These are phyloP conservation scores for Nannizziopsis arthrosporioides DNA, from an alignment of 2,329 filamentous ascomycete genomes.

Conservation along the genomic window DNA sequence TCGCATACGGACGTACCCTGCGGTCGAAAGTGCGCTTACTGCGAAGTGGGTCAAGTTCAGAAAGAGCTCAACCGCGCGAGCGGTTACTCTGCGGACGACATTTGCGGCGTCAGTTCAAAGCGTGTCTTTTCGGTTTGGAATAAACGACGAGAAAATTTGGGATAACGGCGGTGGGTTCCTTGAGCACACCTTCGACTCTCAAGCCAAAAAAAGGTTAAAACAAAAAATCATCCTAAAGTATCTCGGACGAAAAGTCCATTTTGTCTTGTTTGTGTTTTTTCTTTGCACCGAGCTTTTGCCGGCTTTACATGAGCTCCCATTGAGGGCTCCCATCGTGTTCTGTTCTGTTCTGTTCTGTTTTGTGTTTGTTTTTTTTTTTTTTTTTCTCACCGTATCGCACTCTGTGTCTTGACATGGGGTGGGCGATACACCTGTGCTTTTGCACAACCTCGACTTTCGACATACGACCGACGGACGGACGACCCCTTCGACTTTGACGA, in stretches of 20 bases:
- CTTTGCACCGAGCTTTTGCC: not conserved
- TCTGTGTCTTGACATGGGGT: too few species aligned
- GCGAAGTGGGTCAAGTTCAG: constrained; percentile 11
- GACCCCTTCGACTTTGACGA: too few species aligned
- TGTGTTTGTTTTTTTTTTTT: too few species aligned
- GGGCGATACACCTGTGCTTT: too few species aligned
- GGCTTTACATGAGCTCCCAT: not conserved
- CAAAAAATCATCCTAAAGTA: constrained; percentile 18
- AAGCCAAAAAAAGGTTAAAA: constrained; percentile 11
- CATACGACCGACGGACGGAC: too few species aligned
- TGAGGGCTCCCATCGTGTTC: not conserved
- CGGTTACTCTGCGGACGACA: constrained; percentile 3
- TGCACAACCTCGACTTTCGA: too few species aligned
- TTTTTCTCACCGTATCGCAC: too few species aligned
- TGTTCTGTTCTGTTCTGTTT: too few species aligned
- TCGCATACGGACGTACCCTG: constrained; percentile 11
- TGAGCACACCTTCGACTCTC: constrained; percentile 5
- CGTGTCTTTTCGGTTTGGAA: constrained; percentile 14
- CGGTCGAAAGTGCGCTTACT: constrained; percentile 14
- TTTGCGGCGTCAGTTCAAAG: constrained; percentile 1
- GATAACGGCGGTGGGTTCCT: constrained; percentile 4
- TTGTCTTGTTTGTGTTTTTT: constrained; percentile 5
- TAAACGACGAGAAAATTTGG: constrained; percentile 12
- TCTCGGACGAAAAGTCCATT: constrained; percentile 18
- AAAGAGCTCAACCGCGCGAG: constrained; percentile 1